Evolutionary conservation across 371 early-diverging fungal genomes (phyloP).

Genomic region (Rhizomucor miehei): DNA sequence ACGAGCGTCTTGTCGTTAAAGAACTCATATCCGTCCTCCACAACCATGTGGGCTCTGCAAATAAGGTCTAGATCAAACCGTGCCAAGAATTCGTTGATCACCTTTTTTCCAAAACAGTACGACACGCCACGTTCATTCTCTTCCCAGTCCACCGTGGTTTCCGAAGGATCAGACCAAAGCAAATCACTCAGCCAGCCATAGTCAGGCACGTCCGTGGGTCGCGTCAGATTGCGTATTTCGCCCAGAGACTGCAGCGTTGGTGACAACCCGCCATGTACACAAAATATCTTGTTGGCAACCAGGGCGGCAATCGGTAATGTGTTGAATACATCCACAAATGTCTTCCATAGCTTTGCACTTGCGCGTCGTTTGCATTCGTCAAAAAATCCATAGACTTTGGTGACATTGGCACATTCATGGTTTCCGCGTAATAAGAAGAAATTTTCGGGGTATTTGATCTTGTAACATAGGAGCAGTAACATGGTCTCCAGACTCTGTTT

Average conservation of each 20-base stretch:
- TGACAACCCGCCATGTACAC: conserved; percentile 96
- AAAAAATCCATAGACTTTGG: conserved; percentile 98
- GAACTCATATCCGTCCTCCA: conserved; percentile 99
- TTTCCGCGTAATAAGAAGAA: conserved; percentile 97
- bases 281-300: conserved; percentile 94
- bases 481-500: conserved; percentile 96
- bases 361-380: conserved; percentile 98
- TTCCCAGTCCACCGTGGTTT: conserved; percentile 82
- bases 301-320: conserved; percentile 95
- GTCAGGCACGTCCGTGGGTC: conserved; percentile 98
- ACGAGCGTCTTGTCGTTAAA: conserved; percentile 93
- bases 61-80: conserved; percentile 89
- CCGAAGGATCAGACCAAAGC: conserved; percentile 89
- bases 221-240: conserved; percentile 84
- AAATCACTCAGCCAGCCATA: conserved; percentile 81
- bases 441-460: conserved; percentile 95
- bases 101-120: conserved; percentile 89
- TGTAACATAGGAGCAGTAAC: conserved; percentile 89
- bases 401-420: conserved; percentile 97
- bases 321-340: conserved; percentile 96
- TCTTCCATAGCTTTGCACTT: conserved; percentile 92
- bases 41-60: conserved; percentile 97
- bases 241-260: conserved; percentile 87
- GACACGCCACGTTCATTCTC: conserved; percentile 98
- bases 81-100: conserved; percentile 83